Percentiles rank a stretch among this genome's conserved stretches.
phyloP scores from a whole-genome alignment of 2,329 filamentous ascomycete species.

The Parascedosporium putredinis region DNA sequence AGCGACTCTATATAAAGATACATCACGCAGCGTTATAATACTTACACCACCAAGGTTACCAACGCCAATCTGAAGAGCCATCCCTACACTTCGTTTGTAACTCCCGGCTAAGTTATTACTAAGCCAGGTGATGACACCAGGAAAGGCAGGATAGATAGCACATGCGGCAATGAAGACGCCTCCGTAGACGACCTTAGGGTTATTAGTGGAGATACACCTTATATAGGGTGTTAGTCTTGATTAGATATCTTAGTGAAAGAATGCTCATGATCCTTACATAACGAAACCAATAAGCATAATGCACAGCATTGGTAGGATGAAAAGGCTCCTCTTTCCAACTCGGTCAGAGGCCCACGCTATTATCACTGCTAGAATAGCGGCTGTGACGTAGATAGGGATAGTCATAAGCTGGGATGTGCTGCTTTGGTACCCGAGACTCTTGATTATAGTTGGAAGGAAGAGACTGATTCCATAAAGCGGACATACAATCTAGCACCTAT shows the following conservation, averaged over 20 bases:
- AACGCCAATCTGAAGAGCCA: slow-evolving; percentile 43
- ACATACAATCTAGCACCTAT: slow-evolving; percentile 10
- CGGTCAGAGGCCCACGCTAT: slow-evolving; percentile 13
- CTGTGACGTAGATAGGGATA: slow-evolving; percentile 16
- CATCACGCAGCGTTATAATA: slow-evolving; percentile 15
- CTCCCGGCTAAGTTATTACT: slow-evolving; percentile 47
- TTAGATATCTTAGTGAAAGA: not conserved
- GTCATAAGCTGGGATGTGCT: slow-evolving; percentile 19
- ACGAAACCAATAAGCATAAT: slow-evolving; percentile 42
- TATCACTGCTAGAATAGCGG: slow-evolving; percentile 15
- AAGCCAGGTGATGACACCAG: slow-evolving; percentile 47
- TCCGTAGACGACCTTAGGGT: slow-evolving; percentile 33
- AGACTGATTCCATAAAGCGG: slow-evolving; percentile 32
- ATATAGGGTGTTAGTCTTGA: slow-evolving; percentile 23
- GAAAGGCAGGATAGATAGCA: slow-evolving; percentile 44
- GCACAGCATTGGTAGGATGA: slow-evolving; percentile 39
- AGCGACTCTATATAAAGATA: not conserved
- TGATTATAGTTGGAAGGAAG: slow-evolving; percentile 18
- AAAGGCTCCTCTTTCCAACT: slow-evolving; percentile 14
- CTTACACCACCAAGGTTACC: slow-evolving; percentile 48
- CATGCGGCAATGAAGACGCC: slow-evolving; percentile 34
- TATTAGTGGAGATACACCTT: slow-evolving; percentile 24
- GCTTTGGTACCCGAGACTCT: slow-evolving; percentile 16
- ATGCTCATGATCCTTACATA: too few species aligned
- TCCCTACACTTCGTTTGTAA: slow-evolving; percentile 43